A percentile compares a stretch with the other conserved stretches of the same genome.
phyloP scores from a whole-genome alignment of 129 eudicot genomes.

The Helianthus annuus region HanXRQr2.0-SUNRISE NC_035447.2:24905585-24906084 shows the following conservation, averaged over 20 bases:
- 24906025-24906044: too few species aligned
- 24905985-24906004: too few species aligned
- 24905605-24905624: too few species aligned
- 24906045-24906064: too few species aligned
- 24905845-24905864: slow-evolving; percentile 86
- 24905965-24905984: too few species aligned
- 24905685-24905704: neutral
- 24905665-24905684: neutral
- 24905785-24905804: slow-evolving; percentile 39
- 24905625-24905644: too few species aligned
- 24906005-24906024: too few species aligned
- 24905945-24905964: too few species aligned
- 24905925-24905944: neutral
- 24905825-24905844: slow-evolving; percentile 69
- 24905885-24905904: neutral
- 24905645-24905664: neutral
- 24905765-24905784: slow-evolving; percentile 40
- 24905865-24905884: slow-evolving; percentile 40
- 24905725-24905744: slow-evolving; percentile 42
- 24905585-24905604: too few species aligned
- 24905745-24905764: neutral
- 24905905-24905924: slow-evolving; percentile 19
- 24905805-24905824: slow-evolving; percentile 32
- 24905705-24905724: slow-evolving; percentile 30
- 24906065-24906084: too few species aligned